Evolutionary conservation across 345 rosid species (phyloP).

Genomic region (Bruguiera sexangula): DNA sequence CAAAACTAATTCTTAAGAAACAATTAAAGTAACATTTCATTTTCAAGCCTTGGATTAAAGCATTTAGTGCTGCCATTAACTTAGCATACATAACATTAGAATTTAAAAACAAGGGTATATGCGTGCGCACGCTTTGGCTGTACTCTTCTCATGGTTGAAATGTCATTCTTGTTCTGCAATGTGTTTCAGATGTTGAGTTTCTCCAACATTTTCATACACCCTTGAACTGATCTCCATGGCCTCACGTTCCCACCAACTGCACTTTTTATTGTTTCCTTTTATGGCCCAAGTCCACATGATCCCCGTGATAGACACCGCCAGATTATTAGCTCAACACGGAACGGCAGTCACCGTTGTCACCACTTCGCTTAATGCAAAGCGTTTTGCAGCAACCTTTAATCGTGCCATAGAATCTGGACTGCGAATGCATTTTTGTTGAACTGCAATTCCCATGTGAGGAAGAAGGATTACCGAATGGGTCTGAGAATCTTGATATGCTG

Average conservation of each 20-base stretch:
- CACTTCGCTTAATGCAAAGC: constrained; percentile 26
- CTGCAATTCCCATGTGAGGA: constrained; percentile 11
- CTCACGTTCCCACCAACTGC: background rate
- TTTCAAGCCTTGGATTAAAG: too few species aligned
- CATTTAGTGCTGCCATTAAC: too few species aligned
- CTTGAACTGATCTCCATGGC: too few species aligned
- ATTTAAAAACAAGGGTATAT: too few species aligned
- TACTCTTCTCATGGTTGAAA: too few species aligned
- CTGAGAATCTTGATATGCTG: constrained; percentile 16
- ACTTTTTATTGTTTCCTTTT: constrained; percentile 15
- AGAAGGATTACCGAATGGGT: constrained; percentile 17
- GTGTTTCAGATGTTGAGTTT: too few species aligned
- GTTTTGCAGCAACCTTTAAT: constrained; percentile 11
- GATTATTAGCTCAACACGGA: constrained; percentile 11
- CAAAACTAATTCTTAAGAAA: too few species aligned
- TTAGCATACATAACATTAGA: too few species aligned
- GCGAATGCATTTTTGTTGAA: constrained; percentile 1
- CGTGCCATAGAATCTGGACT: constrained; percentile 24
- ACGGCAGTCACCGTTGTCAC: constrained; percentile 27
- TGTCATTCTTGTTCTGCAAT: too few species aligned
- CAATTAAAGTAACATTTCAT: too few species aligned
- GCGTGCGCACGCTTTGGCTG: too few species aligned
- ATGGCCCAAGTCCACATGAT: constrained; percentile 27
- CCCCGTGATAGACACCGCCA: constrained; percentile 27
- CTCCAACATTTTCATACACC: too few species aligned